Conservation (phyloP, 495 filamentous ascomycete species). For the Diplogelasinospora grovesii region DNA sequence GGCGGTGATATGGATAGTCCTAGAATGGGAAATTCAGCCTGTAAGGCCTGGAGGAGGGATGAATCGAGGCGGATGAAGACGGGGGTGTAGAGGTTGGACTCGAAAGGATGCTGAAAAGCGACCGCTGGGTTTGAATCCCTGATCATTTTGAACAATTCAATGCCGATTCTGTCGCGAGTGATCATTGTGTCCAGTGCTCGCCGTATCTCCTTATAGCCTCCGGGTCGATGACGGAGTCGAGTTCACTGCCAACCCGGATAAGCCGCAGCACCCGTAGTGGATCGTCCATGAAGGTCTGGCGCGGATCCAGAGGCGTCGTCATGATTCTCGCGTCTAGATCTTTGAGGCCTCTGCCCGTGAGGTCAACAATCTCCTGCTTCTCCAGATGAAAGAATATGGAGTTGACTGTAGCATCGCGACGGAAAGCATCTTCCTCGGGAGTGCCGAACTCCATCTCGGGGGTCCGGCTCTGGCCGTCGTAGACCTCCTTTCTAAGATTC, state of each 20-base stretch:
- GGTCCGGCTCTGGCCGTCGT: background rate
- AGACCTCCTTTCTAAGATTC: background rate
- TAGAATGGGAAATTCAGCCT: too few species aligned
- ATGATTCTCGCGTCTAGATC: background rate
- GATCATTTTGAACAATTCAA: background rate
- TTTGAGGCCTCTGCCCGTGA: background rate
- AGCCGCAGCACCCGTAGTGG: background rate
- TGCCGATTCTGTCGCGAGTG: background rate
- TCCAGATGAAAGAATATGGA: background rate
- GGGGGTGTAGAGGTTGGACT: background rate
- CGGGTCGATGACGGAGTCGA: background rate
- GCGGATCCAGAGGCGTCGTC: background rate
- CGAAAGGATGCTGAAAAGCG: background rate
- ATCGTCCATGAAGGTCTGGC: constrained; percentile 1
- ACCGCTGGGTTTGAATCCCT: background rate
- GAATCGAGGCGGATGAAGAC: too few species aligned
- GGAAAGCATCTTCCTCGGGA: background rate
- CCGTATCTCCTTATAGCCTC: background rate
- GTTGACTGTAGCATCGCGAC: background rate
- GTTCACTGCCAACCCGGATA: background rate
- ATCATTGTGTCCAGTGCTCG: background rate
- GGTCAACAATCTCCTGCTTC: background rate
- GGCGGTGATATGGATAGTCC: too few species aligned
- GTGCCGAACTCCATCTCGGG: background rate
- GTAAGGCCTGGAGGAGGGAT: too few species aligned